A percentile compares a stretch with the other conserved stretches of the same genome.
Evolutionary conservation across 2,329 filamentous ascomycete genomes (phyloP).

Genomic region (Leptographium radiaticola): DNA sequence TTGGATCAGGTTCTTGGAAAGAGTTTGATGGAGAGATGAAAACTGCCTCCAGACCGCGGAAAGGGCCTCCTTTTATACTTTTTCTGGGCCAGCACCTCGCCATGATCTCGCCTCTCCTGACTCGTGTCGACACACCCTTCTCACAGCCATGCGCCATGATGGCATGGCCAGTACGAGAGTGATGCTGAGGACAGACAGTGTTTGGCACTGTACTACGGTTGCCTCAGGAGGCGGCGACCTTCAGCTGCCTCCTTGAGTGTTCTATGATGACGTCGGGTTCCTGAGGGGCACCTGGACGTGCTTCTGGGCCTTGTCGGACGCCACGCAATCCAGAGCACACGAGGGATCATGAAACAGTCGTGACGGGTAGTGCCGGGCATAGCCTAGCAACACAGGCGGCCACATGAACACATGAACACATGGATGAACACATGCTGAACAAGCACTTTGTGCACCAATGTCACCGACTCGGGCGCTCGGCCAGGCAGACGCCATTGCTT

Average conservation of each 20-base stretch:
- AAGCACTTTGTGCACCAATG: background rate
- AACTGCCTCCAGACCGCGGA: background rate
- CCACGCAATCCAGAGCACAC: constrained; percentile 4
- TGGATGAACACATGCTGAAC: background rate
- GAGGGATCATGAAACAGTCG: background rate
- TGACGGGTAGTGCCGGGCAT: background rate
- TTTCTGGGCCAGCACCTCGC: background rate
- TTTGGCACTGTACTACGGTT: background rate
- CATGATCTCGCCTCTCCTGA: too few relatives aligned
- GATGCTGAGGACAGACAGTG: background rate
- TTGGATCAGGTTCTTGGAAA: background rate
- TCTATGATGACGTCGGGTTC: background rate
- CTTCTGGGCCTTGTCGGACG: background rate
- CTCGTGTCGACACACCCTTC: background rate
- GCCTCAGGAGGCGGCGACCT: background rate
- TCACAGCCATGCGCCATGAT: background rate
- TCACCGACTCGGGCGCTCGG: background rate
- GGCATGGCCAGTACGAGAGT: background rate
- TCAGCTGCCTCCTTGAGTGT: background rate
- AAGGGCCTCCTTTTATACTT: background rate
- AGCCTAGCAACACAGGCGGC: background rate
- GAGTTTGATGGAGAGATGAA: background rate
- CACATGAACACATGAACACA: background rate
- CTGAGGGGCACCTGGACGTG: too few relatives aligned
- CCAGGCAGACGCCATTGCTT: background rate